phyloP scores from a whole-genome alignment of 2,329 filamentous ascomycete genomes.

The Cladobotryum mycophilum region DNA sequence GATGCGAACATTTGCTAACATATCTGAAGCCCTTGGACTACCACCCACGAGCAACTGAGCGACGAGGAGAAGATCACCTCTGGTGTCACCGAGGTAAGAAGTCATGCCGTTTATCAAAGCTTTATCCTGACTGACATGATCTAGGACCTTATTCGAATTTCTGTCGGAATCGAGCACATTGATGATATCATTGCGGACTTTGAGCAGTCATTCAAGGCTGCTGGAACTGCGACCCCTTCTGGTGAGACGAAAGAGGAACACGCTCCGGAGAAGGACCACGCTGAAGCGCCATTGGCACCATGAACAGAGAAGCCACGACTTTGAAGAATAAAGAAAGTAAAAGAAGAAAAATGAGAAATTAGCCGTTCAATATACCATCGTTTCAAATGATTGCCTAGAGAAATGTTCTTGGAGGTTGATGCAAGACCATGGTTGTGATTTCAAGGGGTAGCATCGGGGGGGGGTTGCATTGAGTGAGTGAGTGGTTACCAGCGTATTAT shows the following conservation, averaged over 20 bases:
- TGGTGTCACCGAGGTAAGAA: constrained; percentile 67
- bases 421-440: background rate
- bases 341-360: background rate
- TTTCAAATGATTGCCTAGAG: no score
- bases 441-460: background rate
- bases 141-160: constrained; percentile 86
- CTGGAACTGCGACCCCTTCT: constrained; percentile 17
- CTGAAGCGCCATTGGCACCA: background rate
- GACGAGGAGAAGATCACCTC: constrained; percentile 74
- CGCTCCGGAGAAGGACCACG: no score
- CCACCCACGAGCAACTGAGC: constrained; percentile 86
- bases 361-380: background rate
- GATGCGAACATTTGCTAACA: background rate
- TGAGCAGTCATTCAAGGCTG: constrained; percentile 74
- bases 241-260: constrained; percentile 51
- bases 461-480: background rate
- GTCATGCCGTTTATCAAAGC: background rate
- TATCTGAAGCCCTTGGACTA: constrained; percentile 66
- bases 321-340: background rate
- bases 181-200: constrained; percentile 97
- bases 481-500: background rate
- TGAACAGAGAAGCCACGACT: background rate
- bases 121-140: background rate
- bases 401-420: background rate
- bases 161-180: constrained; percentile 92